Percentiles rank a stretch among this genome's conserved stretches.
Conservation (phyloP, 768 basidiomycete species). For the Galerina sulciceps region DNA sequence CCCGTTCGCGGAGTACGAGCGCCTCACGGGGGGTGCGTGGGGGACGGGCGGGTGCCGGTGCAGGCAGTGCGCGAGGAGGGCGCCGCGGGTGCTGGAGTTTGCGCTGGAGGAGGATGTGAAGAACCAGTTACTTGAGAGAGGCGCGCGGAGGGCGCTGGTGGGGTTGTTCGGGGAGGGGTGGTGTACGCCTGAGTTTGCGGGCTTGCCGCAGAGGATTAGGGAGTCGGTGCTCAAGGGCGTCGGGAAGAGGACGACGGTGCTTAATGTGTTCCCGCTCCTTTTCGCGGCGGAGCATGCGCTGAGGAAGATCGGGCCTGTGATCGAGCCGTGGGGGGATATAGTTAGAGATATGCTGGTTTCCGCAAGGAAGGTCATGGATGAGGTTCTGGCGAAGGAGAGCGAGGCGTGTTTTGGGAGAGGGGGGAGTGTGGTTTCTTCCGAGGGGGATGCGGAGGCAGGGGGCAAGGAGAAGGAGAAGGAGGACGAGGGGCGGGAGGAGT, state of each 20-base stretch:
- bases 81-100: slow-evolving; percentile 85
- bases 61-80: slow-evolving; percentile 79
- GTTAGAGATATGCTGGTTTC: slow-evolving; percentile 69
- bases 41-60: slow-evolving; percentile 86
- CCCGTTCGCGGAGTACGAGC: slow-evolving; percentile 79
- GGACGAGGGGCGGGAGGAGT: too few relatives aligned
- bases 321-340: slow-evolving; percentile 74
- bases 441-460: too few relatives aligned
- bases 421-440: too few relatives aligned
- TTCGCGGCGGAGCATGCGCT: slow-evolving; percentile 68
- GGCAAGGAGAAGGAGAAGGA: too few relatives aligned
- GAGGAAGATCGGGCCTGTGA: slow-evolving; percentile 53
- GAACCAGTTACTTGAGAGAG: slow-evolving; percentile 70
- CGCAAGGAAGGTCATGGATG: slow-evolving; percentile 66
- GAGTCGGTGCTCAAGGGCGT: slow-evolving; percentile 77
- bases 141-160: slow-evolving; percentile 76
- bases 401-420: slow-evolving; percentile 69
- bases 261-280: slow-evolving; percentile 71
- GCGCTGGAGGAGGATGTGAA: slow-evolving; percentile 76
- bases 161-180: slow-evolving; percentile 89
- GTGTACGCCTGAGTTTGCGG: slow-evolving; percentile 82
- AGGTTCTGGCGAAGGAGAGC: slow-evolving; percentile 60
- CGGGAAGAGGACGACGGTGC: slow-evolving; percentile 65
- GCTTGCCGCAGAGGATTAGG: slow-evolving; percentile 65
- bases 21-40: slow-evolving; percentile 76